Conservation (phyloP, 2,329 filamentous ascomycete genomes). For the Alternaria postmessia region DNA sequence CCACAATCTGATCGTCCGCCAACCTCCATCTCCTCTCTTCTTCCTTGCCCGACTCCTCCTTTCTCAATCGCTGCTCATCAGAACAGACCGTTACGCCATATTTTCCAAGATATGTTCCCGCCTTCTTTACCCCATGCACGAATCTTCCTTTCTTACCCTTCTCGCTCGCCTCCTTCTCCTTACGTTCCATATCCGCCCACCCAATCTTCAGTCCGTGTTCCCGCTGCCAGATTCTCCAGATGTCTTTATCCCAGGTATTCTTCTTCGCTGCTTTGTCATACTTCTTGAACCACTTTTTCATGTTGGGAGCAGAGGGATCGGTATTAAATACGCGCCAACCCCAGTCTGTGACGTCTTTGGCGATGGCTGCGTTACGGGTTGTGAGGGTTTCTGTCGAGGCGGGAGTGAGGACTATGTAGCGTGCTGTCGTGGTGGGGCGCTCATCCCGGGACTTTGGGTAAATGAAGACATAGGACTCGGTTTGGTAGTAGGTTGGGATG, state of each 20-base stretch:
- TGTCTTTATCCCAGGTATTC: conserved; percentile 3
- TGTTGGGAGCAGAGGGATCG: not conserved
- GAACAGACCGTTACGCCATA: not conserved
- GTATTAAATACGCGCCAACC: conserved; percentile 4
- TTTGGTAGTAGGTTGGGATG: conserved; percentile 8
- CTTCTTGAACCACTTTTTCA: not conserved
- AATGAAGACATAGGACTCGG: not conserved
- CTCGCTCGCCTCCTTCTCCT: not conserved
- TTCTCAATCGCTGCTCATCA: not conserved
- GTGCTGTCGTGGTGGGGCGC: conserved; percentile 8
- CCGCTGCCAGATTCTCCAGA: conserved; percentile 14
- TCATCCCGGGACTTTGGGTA: not conserved
- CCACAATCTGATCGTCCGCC: not conserved
- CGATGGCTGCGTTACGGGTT: conserved; percentile 1
- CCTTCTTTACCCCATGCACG: not conserved
- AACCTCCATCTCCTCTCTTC: not conserved
- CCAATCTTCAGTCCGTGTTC: conserved; percentile 8
- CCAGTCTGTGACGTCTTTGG: conserved; percentile 8
- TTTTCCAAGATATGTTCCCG: not conserved
- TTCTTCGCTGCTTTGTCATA: not conserved
- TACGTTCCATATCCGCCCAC: not conserved
- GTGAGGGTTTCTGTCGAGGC: not conserved
- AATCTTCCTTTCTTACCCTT: not conserved
- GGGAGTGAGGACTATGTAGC: conserved; percentile 4
- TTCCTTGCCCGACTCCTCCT: not conserved